Evolutionary conservation across 75 land plant species (phyloP).

Genomic region (Ceratopteris richardii): DNA sequence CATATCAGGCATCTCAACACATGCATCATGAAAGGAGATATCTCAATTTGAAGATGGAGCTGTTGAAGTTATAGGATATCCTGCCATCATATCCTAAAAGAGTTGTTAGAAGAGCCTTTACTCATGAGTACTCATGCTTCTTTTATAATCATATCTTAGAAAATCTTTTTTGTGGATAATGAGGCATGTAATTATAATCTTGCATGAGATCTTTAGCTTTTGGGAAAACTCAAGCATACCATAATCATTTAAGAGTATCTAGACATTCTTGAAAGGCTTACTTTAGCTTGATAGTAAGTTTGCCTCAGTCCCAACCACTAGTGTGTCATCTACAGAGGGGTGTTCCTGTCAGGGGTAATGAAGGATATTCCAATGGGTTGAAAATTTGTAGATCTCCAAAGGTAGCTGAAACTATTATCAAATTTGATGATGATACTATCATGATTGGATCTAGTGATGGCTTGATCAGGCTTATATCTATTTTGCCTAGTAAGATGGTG

Average conservation of each 20-base stretch:
- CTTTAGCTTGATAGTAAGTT: conserved; percentile 70
- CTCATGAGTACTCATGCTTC: conserved; percentile 58
- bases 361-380: conserved; percentile 33
- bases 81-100: conserved; percentile 58
- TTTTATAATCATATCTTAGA: conserved; percentile 34
- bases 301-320: conserved; percentile 41
- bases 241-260: conserved; percentile 46
- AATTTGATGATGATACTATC: conserved; percentile 92
- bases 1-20: conserved; percentile 49
- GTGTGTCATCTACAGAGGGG: conserved; percentile 49
- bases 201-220: conserved; percentile 46
- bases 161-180: conserved; percentile 40
- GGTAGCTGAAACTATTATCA: conserved; percentile 73
- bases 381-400: conserved; percentile 56
- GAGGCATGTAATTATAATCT: conserved; percentile 16
- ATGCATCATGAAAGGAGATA: conserved; percentile 31
- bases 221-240: conserved; percentile 67
- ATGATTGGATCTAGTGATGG: conserved; percentile 90
- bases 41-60: conserved; percentile 27
- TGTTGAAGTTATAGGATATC: conserved; percentile 52
- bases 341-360: conserved; percentile 34
- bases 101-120: conserved; percentile 68
- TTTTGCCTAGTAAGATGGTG: conserved; percentile 81
- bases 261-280: conserved; percentile 51
- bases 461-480: conserved; percentile 70